Evolutionary conservation across 2,329 filamentous ascomycete genomes (phyloP), one percentile per base, ranked within the genome.

Genomic region (Diaporthe velutina): DNA sequence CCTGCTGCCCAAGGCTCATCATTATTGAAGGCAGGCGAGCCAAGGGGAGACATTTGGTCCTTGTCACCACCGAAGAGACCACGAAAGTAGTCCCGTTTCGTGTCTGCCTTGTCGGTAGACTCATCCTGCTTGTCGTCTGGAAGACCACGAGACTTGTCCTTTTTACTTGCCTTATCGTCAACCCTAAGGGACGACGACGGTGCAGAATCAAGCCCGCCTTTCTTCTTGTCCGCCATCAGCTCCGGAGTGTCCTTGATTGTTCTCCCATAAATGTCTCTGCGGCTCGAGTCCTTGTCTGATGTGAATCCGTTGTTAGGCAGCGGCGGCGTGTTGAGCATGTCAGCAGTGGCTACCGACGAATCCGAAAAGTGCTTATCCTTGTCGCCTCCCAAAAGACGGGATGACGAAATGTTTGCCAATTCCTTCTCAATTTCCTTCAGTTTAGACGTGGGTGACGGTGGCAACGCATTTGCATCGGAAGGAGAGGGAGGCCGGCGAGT

Each of bases 401-500:
- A 28, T 25, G 25, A 28, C 6, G 2, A 13, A 54, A 68, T 54
- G 12, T 55, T 54, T 30, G 30, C 28, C 25, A 30, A 54, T 38
- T 45, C 57, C 4, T 12, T 12, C 30, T 13, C 9, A 13, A 42
- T 8, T 9, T n/a, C n/a, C n/a, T n/a, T n/a, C n/a, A n/a, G n/a
- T n/a, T n/a, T n/a, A n/a, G n/a, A n/a, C n/a, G n/a, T n/a, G n/a
- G 57, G 57, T 54, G 57, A 64, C 17, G 35, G 45, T 15, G 48
- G 48, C 4, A 35, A 72, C 33, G 7, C 55, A 10, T 72, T 64
- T 17, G 35, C 45, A 22, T 72, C 70, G 19, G 40, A 25, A 42
- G 45, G 57, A 33, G 70, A 72, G 8, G 64, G 57, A 45, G 70
- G 70, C 48, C 45, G 70, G 17, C 57, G 70, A 8, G n/a, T 22